Evolutionary conservation across 805 yeast species (phyloP), one percentile per base, ranked within the genome.

Genomic region (Saccharomycopsis sp.): DNA sequence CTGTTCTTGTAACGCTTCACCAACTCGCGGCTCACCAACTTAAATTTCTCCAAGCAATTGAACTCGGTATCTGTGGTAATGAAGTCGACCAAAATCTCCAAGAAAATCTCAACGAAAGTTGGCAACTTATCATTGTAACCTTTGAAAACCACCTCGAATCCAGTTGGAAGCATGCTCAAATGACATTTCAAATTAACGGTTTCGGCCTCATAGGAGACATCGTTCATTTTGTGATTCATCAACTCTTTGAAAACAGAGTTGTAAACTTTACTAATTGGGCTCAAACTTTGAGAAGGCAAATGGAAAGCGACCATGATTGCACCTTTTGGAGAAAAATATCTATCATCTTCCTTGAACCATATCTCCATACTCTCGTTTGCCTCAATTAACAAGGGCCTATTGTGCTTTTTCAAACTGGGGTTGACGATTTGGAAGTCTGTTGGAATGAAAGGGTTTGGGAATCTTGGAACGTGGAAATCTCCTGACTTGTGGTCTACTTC

Each of bases 301-400:
- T 77, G 78, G 48, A 89, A 67, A 30, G 72, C 65, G 39, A 85
- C 56, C 30, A 73, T 72, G 22, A 87, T 73, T 36, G 73, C 67
- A 1, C 92, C 92, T 61, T 88, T 83, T 37, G 97, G 98, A 13
- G 84, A 82, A 66, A 81, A 75, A 55, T 89, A 83, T 38, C 79
- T 75, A 50, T 89, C 95, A 62, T 89, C 95, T 52, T 80, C 80
- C 57, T 89, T 89, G 58, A 67, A 84, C 97, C 97, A 89, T 27
- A 84, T 62, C 51, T 77, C 78, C 6, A 20, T 26, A 29, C 68
- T 59, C 36, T 66, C 66, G 10, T 68, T 60, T 34, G 69, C 66
- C 34, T 71, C 66, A 44, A 69, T 61, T 41, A 92, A 61, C 30
- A 86, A 63, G 27, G 64, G 64, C 1, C 96, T 96, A 46, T 71